Conservation (phyloP, 768 basidiomycete genomes). For the Xerocomus potaroensis region DNA sequence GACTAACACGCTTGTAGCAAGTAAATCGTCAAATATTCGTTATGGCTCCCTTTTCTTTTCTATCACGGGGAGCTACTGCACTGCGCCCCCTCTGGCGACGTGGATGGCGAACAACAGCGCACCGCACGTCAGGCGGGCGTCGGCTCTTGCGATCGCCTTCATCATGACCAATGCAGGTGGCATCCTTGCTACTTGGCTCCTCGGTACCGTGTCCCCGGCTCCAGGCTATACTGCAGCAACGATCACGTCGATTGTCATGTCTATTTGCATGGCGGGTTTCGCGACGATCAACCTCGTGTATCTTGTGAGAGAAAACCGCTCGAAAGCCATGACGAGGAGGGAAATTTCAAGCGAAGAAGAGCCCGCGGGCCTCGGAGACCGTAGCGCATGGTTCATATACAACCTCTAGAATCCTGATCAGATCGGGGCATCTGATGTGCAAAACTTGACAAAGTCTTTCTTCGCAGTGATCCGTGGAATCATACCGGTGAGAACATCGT, state of each 20-base stretch:
- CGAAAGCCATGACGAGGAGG: conserved; percentile 38
- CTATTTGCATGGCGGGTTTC: conserved; percentile 37
- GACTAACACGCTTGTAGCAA: conserved; percentile 11
- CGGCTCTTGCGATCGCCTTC: conserved; percentile 53
- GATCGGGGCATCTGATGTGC: too few relatives aligned
- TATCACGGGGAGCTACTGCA: conserved; percentile 49
- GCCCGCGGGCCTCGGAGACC: conserved; percentile 30
- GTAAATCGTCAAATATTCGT: conserved; percentile 35
- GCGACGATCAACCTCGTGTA: conserved; percentile 38
- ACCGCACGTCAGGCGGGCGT: conserved; percentile 54
- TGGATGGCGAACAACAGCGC: conserved; percentile 63
- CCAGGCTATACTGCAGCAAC: conserved; percentile 50
- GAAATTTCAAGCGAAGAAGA: conserved; percentile 34
- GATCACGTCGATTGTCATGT: conserved; percentile 32
- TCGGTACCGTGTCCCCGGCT: conserved; percentile 45
- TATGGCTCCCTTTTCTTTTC: conserved; percentile 58
- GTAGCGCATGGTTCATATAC: conserved; percentile 53
- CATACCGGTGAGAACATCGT: too few relatives aligned
- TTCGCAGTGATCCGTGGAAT: too few relatives aligned
- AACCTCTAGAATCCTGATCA: conserved; percentile 31
- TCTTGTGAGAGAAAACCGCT: conserved; percentile 40
- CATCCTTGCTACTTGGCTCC: conserved; percentile 58
- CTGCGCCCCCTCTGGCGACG: conserved; percentile 49
- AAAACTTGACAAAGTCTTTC: too few relatives aligned
- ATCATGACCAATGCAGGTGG: conserved; percentile 57